Conservation (phyloP, 306 rosid genomes). For the Hippophae rhamnoides region DNA sequence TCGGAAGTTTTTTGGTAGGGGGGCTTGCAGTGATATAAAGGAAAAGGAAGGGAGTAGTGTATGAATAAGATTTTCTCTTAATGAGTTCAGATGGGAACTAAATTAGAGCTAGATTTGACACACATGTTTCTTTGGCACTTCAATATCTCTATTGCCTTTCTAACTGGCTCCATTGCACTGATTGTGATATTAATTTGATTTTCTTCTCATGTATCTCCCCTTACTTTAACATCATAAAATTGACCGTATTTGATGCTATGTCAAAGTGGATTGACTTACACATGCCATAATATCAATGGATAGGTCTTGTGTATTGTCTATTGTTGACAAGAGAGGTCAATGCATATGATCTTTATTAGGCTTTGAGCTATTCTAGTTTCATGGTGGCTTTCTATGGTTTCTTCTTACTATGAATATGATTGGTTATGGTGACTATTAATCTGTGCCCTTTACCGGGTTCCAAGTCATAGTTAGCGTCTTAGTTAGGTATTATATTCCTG, state of each 20-base stretch:
- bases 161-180: too few species aligned
- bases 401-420: background rate
- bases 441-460: background rate
- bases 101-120: too few species aligned
- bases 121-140: too few species aligned
- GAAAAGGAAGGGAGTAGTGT: too few species aligned
- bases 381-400: conserved; percentile 1
- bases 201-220: too few species aligned
- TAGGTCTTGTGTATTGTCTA: background rate
- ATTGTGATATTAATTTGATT: too few species aligned
- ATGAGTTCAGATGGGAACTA: too few species aligned
- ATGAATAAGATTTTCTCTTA: too few species aligned
- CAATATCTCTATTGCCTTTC: too few species aligned
- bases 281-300: background rate
- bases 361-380: background rate
- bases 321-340: background rate
- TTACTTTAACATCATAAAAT: background rate
- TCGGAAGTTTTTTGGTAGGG: too few species aligned
- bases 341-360: background rate
- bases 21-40: too few species aligned
- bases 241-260: background rate
- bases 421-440: background rate
- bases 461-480: background rate
- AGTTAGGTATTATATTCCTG: background rate
- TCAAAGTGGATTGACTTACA: background rate